Base-by-base conservation (phyloP, 495 filamentous ascomycete species). In the Rostrohypoxylon terebratum region DNA sequence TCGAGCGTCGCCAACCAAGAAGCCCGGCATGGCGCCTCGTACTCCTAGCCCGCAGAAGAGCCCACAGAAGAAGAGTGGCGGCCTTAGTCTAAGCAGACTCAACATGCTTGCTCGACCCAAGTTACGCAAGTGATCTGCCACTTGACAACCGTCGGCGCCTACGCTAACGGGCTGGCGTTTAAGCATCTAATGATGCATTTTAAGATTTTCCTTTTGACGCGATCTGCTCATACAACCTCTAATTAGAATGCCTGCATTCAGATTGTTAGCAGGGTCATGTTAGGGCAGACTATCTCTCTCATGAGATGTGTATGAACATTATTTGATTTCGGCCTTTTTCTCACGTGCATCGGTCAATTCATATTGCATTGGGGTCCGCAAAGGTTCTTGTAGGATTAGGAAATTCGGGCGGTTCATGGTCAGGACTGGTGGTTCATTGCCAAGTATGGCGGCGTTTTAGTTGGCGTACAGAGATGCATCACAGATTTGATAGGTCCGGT, bases 91-190 rank as follows among this genome's bases (percentile, higher is more conserved):
- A 20, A 86, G 83, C 69, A 73, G 86, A 66, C 69, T 88, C 50
- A 83, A 86, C 53, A 83, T 86, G 84, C 80, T 88, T 10, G 80
- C 86, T 38, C 76, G 81, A 50, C 86, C 86, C 1, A 88, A 88
- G 79, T 66, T 75, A 57, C 78, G 85, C 53, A 83, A 81, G 76
- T 85, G 71, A 77, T 47, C 28, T 16, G 25, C 33, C 38, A 42
- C 23, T 66, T 7, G 31, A 14, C 40, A 14, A 10, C 34, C 16
- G 21, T 48, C 44, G 50, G 38, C 3, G 2, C 54, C 21, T 57
- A 55, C 36, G 53, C 42, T 53, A 25, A 53, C 13, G 23, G 4
- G 23, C 14, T 16, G 11, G 23, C 11, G 11, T 36, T 18, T 58
- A 31, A 45, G 13, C n/a, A 51, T 42, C 9, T 42, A 2, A 21